phyloP scores from a whole-genome alignment of 2,329 filamentous ascomycete species.

The Nothophaeocryptopus gaeumannii region DNA sequence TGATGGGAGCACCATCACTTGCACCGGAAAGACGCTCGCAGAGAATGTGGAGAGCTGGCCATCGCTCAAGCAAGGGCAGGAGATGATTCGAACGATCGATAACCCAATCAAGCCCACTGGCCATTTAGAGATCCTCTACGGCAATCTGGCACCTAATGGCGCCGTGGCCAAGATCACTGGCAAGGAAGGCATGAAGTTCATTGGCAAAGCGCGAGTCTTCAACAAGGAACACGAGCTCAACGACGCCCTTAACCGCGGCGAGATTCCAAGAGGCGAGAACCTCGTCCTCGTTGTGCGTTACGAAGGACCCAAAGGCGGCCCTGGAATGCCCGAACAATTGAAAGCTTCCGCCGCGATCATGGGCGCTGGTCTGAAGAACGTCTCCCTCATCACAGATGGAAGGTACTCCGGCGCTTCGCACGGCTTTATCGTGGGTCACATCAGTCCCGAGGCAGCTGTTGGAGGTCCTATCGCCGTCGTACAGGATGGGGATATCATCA shows the following conservation, averaged over 20 bases:
- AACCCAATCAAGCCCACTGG: constrained; percentile 84
- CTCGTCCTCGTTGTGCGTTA: constrained; percentile 88
- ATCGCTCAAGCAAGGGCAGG: constrained; percentile 70
- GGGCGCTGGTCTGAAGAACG: constrained; percentile 82
- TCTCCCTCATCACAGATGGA: constrained; percentile 89
- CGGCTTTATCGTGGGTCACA: constrained; percentile 91
- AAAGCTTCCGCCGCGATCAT: constrained; percentile 86
- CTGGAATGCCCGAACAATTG: constrained; percentile 94
- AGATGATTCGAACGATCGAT: constrained; percentile 74
- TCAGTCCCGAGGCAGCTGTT: constrained; percentile 83
- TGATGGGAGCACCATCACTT: constrained; percentile 73
- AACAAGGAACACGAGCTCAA: constrained; percentile 81
- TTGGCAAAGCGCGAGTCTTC: constrained; percentile 77
- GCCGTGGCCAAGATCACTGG: constrained; percentile 96
- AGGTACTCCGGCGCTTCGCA: constrained; percentile 85
- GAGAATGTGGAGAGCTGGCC: constrained; percentile 78
- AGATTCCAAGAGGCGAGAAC: constrained; percentile 72
- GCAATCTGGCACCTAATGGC: constrained; percentile 83
- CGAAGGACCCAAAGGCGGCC: constrained; percentile 88
- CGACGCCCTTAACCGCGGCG: constrained; percentile 66
- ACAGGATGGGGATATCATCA: constrained; percentile 73
- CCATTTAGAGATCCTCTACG: constrained; percentile 82
- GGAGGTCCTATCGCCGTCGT: constrained; percentile 88
- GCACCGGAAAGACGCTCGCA: constrained; percentile 79
- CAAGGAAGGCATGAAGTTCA: constrained; percentile 83